Evolutionary conservation across 768 basidiomycete species (phyloP), one percentile per base, ranked within the genome.

Genomic region (Lenzites betulinus): DNA sequence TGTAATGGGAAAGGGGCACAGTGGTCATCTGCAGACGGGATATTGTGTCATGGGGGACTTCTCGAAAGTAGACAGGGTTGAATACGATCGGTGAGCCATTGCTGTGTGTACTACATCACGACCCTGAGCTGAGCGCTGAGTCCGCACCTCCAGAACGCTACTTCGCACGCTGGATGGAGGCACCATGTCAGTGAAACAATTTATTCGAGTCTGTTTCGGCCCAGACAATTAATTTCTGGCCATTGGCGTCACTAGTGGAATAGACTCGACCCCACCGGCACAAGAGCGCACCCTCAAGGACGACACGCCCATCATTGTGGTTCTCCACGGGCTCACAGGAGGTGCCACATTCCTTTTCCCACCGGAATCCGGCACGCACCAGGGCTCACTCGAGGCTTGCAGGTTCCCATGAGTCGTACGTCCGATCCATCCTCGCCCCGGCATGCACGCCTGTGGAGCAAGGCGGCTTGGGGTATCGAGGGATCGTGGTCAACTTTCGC

Each of bases 371-470:
- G 39, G 60, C 46, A 42, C 25, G 22, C 25, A 55, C 20, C 18
- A 22, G 35, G 46, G 59, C 49, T 64, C 47, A 59, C 43, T 15
- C 28, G 23, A 2, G 52, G 33, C 39, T 43, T 59, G 53, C 63
- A 93, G 92, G 92, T 39, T 93, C 92, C 20, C 85, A 96, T 70
- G 96, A 96, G 78, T 80, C 88, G 20, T 98, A 97, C 69, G 91
- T 97, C 44, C 81, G 93, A 63, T 87, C 90, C 28, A 81, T 97
- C 47, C 77, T 98, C 3, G 82, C 83, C 51, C 88, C 85, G 59
- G 89, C 88, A 15, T 88, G 88, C 70, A 79, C 80, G 28, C 81
- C 90, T 26, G 80, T 86, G 7, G 80, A 82, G 42, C 78, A 90
- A 66, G 93, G 92, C n/a, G 96, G 95, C 1, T 77, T 96, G 54